Evolutionary conservation across 805 yeast genomes (phyloP).

Genomic region (Candida alai): DNA sequence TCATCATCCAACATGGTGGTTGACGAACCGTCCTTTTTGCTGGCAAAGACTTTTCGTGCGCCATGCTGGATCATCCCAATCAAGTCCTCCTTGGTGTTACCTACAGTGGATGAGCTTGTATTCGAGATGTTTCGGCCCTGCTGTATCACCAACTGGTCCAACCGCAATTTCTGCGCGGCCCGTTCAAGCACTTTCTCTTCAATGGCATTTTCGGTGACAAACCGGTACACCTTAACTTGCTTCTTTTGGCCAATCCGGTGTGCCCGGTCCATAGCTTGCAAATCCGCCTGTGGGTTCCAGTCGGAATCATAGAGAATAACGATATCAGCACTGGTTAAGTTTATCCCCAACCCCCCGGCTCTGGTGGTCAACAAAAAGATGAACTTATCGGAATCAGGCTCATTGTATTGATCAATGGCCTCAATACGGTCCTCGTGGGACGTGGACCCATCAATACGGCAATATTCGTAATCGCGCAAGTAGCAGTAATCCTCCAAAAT

Average conservation of each 20-base stretch:
- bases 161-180: constrained; percentile 88
- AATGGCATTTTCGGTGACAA: constrained; percentile 92
- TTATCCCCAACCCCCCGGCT: constrained; percentile 96
- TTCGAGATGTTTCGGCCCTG: constrained; percentile 67
- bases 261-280: constrained; percentile 98
- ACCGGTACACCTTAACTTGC: constrained; percentile 88
- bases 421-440: constrained; percentile 88
- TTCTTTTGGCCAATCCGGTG: constrained; percentile 97
- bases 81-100: constrained; percentile 76
- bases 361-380: constrained; percentile 85
- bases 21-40: constrained; percentile 24
- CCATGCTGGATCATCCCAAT: constrained; percentile 96
- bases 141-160: constrained; percentile 94
- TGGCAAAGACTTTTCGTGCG: constrained; percentile 81
- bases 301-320: constrained; percentile 89
- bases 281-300: constrained; percentile 98
- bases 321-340: constrained; percentile 86
- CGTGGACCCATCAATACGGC: constrained; percentile 92
- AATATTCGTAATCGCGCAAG: constrained; percentile 78
- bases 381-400: constrained; percentile 77
- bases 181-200: constrained; percentile 95
- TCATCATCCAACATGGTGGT: constrained; percentile 51
- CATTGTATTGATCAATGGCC: constrained; percentile 90
- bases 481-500: constrained; percentile 89
- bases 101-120: constrained; percentile 36